A percentile compares a stretch with the other conserved stretches of the same genome.
Conservation (phyloP, 2,329 filamentous ascomycete species). For the Exophiala sp. region DNA sequence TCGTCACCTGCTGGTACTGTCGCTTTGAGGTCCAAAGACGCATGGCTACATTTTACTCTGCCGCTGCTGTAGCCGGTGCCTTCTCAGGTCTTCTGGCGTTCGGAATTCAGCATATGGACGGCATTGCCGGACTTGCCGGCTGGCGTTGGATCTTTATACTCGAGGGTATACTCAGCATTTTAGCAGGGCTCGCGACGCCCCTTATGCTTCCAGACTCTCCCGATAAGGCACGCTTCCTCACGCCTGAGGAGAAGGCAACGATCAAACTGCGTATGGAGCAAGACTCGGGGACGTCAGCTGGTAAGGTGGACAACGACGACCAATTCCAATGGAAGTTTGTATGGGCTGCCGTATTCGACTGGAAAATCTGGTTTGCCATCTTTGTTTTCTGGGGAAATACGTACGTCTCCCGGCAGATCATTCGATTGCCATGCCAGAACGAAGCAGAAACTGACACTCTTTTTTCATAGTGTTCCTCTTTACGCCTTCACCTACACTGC, state of each 20-base stretch:
- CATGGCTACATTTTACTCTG: slow-evolving; percentile 32
- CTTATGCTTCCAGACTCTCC: slow-evolving; percentile 68
- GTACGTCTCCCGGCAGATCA: no score
- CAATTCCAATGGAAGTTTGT: slow-evolving; percentile 63
- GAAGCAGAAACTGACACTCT: no score
- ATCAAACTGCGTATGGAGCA: slow-evolving; percentile 58
- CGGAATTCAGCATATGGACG: slow-evolving; percentile 44
- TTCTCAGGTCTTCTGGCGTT: slow-evolving; percentile 48
- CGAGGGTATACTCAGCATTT: slow-evolving; percentile 46
- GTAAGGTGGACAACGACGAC: slow-evolving; percentile 53
- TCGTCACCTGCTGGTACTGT: slow-evolving; percentile 32
- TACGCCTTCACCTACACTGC: slow-evolving; percentile 59
- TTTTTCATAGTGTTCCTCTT: slow-evolving; percentile 33
- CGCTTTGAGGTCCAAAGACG: slow-evolving; percentile 31
- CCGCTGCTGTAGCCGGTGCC: slow-evolving; percentile 36
- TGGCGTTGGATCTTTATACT: slow-evolving; percentile 55
- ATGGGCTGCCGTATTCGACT: slow-evolving; percentile 56
- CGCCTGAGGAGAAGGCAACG: slow-evolving; percentile 57
- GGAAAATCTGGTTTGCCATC: slow-evolving; percentile 55
- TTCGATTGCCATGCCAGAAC: no score
- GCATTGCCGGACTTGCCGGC: slow-evolving; percentile 40
- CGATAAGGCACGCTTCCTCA: slow-evolving; percentile 66
- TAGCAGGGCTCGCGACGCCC: slow-evolving; percentile 48
- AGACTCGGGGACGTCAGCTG: slow-evolving; percentile 55
- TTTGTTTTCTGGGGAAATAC: slow-evolving; percentile 24